Conservation (phyloP, 192 early-diverging fungal genomes). For the Helicostylum pulchrum region DNA sequence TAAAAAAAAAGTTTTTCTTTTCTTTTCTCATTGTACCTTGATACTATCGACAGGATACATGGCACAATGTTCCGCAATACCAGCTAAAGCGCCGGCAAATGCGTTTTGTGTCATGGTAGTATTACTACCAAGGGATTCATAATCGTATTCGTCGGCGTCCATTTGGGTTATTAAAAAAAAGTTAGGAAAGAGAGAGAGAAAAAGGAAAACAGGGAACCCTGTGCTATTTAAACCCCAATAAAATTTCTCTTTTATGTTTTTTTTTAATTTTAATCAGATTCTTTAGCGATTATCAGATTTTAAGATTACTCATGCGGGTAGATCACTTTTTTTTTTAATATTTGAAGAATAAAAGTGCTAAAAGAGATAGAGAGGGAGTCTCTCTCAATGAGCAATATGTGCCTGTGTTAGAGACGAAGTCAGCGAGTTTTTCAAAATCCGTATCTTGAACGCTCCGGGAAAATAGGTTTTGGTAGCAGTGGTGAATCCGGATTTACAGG, state of each 20-base stretch:
- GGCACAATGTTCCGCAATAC: slow-evolving; percentile 93
- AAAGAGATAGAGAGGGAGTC: no score
- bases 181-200: neutral
- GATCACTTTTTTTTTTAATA: no score
- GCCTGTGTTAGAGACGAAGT: no score
- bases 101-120: slow-evolving; percentile 78
- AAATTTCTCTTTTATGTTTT: slow-evolving; percentile 3
- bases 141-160: slow-evolving; percentile 69
- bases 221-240: neutral
- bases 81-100: slow-evolving; percentile 92
- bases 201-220: neutral
- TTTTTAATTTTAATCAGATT: neutral
- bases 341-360: no score
- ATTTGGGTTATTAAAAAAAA: neutral
- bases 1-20: neutral
- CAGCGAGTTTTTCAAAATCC: no score
- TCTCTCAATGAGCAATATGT: no score
- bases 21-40: slow-evolving; percentile 62
- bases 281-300: neutral
- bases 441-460: no score
- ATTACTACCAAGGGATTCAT: slow-evolving; percentile 88
- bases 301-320: neutral
- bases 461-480: no score
- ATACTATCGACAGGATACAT: slow-evolving; percentile 95
- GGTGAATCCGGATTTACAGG: no score